Conservation (phyloP, 352 stramenopile genomes). For the Globisporangium abappressorium region DNA sequence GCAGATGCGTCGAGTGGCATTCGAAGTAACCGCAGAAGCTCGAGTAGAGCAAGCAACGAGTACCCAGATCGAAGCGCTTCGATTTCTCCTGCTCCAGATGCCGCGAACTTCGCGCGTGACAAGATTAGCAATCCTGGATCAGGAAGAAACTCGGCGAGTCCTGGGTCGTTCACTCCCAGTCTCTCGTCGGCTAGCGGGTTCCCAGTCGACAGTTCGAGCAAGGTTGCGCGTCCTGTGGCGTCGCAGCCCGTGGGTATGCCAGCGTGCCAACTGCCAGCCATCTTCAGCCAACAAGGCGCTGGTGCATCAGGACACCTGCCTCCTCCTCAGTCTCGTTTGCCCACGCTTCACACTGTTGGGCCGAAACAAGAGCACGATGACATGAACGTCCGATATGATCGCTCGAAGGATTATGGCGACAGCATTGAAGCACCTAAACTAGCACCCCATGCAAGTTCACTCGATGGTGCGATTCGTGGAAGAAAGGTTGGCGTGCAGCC, state of each 20-base stretch:
- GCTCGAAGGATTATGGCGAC: slow-evolving; percentile 3
- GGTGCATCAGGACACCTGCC: neutral
- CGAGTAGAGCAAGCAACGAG: slow-evolving; percentile 12
- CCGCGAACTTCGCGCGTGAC: neutral
- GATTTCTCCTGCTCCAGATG: neutral
- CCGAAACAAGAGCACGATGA: slow-evolving; percentile 11
- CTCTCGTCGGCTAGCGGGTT: neutral
- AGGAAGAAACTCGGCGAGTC: slow-evolving; percentile 7
- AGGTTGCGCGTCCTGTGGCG: neutral
- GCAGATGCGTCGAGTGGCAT: neutral
- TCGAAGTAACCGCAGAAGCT: neutral
- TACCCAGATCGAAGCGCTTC: slow-evolving; percentile 6
- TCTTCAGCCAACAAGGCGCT: slow-evolving; percentile 8
- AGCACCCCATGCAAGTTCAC: neutral
- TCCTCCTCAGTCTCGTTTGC: slow-evolving; percentile 10
- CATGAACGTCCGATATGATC: neutral
- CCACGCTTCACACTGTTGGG: slow-evolving; percentile 10
- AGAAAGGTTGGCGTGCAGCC: neutral
- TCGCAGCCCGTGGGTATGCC: neutral
- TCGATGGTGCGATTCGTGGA: slow-evolving; percentile 5
- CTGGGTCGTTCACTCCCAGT: slow-evolving; percentile 2
- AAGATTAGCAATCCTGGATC: slow-evolving; percentile 1
- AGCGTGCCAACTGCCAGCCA: neutral
- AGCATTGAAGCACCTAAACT: slow-evolving; percentile 1
- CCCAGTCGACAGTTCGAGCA: neutral